phyloP scores from a whole-genome alignment of 345 rosid species.

The Populus nigra region DNA sequence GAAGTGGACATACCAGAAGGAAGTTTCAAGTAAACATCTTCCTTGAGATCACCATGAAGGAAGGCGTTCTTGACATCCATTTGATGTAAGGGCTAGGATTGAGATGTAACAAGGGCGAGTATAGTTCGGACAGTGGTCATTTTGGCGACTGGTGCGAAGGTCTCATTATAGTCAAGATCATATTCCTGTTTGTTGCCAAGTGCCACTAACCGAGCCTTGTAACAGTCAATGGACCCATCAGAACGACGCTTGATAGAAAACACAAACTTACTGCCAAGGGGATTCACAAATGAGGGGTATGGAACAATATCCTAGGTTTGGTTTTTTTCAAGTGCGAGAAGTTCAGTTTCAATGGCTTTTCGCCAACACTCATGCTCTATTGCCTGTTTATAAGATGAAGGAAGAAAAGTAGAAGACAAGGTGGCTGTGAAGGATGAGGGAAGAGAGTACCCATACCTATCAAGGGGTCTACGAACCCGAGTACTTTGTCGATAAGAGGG shows the following conservation, averaged over 20 bases:
- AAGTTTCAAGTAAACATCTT: neutral
- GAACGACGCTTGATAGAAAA: neutral
- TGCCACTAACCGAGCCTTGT: neutral
- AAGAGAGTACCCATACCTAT: conserved; percentile 3
- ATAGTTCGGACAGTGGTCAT: neutral
- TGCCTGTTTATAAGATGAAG: neutral
- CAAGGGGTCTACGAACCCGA: neutral
- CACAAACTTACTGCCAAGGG: neutral
- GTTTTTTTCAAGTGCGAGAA: neutral
- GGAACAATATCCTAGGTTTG: neutral
- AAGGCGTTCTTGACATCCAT: neutral
- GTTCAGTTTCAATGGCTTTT: neutral
- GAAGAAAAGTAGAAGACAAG: conserved; percentile 5
- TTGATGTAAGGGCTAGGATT: neutral
- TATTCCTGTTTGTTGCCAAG: neutral
- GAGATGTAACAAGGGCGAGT: neutral
- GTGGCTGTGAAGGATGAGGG: neutral
- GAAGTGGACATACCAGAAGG: too few species aligned
- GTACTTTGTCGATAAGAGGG: neutral
- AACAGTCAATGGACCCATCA: neutral
- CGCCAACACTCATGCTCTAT: neutral
- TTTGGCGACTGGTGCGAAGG: neutral
- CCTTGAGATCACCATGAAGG: neutral
- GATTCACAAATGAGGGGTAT: neutral
- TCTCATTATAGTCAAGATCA: neutral